phyloP scores from a whole-genome alignment of 2,329 filamentous ascomycete genomes.

The Cyphellophora attinorum region DNA sequence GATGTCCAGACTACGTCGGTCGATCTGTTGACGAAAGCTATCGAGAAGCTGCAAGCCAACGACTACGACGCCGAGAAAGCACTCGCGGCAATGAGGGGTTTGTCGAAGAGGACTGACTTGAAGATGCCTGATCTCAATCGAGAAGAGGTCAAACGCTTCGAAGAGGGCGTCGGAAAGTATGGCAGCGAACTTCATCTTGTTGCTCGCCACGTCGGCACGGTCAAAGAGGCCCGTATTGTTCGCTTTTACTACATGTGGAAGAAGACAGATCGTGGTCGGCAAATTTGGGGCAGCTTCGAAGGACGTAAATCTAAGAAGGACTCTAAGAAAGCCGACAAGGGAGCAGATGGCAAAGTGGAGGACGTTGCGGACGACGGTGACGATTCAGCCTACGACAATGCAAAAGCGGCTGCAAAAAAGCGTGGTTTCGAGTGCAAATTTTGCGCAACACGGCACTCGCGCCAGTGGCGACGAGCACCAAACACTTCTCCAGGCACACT shows the following conservation, averaged over 20 bases:
- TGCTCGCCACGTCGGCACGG: slow-evolving; percentile 69
- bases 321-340: slow-evolving; percentile 50
- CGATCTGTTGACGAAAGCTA: slow-evolving; percentile 77
- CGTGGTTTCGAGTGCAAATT: slow-evolving; percentile 90
- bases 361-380: slow-evolving; percentile 88
- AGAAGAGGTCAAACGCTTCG: slow-evolving; percentile 78
- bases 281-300: slow-evolving; percentile 83
- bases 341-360: slow-evolving; percentile 67
- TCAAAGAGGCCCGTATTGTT: slow-evolving; percentile 70
- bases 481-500: slow-evolving; percentile 62
- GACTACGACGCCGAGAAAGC: slow-evolving; percentile 64
- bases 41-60: slow-evolving; percentile 62
- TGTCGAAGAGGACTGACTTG: slow-evolving; percentile 60
- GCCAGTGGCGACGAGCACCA: slow-evolving; percentile 87
- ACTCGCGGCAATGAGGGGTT: slow-evolving; percentile 57
- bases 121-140: slow-evolving; percentile 75
- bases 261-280: slow-evolving; percentile 73
- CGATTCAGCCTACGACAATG: slow-evolving; percentile 89
- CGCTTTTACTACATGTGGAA: slow-evolving; percentile 98
- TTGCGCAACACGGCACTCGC: slow-evolving; percentile 67
- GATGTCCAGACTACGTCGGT: slow-evolving; percentile 68
- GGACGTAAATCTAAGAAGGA: slow-evolving; percentile 87
- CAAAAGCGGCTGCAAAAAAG: slow-evolving; percentile 71
- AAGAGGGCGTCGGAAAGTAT: slow-evolving; percentile 80
- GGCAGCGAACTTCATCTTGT: slow-evolving; percentile 82